These are phyloP conservation scores for Ceratocystis cacaofunesta DNA, from an alignment of 2,329 filamentous ascomycete species.

Conservation along the genomic window DNA sequence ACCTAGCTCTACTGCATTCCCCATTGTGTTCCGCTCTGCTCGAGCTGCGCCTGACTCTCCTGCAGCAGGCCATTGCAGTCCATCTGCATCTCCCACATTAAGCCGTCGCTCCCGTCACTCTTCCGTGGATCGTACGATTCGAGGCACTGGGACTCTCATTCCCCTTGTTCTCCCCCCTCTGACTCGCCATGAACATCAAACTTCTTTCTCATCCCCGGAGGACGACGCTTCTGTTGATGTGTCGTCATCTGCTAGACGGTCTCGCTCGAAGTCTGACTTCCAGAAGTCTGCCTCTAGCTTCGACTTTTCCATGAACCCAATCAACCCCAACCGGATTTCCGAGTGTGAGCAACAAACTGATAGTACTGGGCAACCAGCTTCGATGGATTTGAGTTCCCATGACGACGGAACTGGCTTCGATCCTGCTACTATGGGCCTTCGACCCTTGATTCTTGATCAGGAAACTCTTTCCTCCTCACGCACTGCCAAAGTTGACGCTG, in stretches of 20 bases:
- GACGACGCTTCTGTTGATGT: neutral
- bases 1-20: slow-evolving; percentile 43
- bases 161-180: slow-evolving; percentile 23
- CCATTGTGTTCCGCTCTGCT: slow-evolving; percentile 38
- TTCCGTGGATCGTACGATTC: slow-evolving; percentile 21
- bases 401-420: neutral
- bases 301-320: neutral
- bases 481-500: neutral
- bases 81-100: slow-evolving; percentile 1
- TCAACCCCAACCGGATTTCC: neutral
- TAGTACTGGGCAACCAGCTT: neutral
- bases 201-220: slow-evolving; percentile 6
- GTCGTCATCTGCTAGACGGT: neutral
- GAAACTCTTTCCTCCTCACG: neutral
- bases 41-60: slow-evolving; percentile 33
- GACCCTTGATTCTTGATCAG: neutral
- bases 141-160: slow-evolving; percentile 16
- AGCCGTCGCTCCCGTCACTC: slow-evolving; percentile 26
- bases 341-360: neutral
- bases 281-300: neutral
- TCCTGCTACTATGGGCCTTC: neutral
- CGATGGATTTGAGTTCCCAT: neutral
- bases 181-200: slow-evolving; percentile 22
- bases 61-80: slow-evolving; percentile 1
- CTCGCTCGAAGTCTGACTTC: slow-evolving; percentile 6